Conservation (phyloP, 495 filamentous ascomycete species). For the Penicillium nucicola region DNA sequence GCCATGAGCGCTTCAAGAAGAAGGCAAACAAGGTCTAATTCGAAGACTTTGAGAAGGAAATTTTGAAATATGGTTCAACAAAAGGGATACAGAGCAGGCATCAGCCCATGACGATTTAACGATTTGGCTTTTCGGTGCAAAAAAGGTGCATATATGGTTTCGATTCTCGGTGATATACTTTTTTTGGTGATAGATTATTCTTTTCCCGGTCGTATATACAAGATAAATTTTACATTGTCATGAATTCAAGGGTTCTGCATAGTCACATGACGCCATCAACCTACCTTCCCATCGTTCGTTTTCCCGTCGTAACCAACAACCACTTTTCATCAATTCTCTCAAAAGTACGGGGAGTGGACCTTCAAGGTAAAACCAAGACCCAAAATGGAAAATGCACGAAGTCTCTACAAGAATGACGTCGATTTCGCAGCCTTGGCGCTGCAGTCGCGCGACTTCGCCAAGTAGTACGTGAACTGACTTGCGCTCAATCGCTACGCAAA, state of each 20-base stretch:
- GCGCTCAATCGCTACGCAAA: background rate
- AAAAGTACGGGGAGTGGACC: background rate
- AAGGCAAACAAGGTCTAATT: slow-evolving; percentile 2
- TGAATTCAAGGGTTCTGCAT: background rate
- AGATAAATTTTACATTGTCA: background rate
- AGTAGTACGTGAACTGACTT: slow-evolving; percentile 36
- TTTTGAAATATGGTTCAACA: background rate
- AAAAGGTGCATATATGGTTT: slow-evolving; percentile 6
- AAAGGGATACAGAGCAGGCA: background rate
- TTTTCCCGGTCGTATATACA: slow-evolving; percentile 4
- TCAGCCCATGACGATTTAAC: slow-evolving; percentile 14
- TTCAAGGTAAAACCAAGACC: background rate
- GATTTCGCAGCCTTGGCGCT: slow-evolving; percentile 60
- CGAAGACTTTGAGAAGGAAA: background rate
- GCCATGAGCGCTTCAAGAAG: slow-evolving; percentile 20
- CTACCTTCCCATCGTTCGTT: background rate
- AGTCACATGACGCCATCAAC: background rate
- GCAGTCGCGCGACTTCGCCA: slow-evolving; percentile 57
- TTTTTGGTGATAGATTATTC: background rate
- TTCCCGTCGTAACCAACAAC: background rate
- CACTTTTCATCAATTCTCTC: background rate
- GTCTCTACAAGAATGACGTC: slow-evolving; percentile 58
- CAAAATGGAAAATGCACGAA: slow-evolving; percentile 31
- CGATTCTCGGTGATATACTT: background rate
- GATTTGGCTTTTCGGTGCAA: slow-evolving; percentile 10